Conservation (phyloP, 2,329 filamentous ascomycete species). For the Fusarium phyllophilum region DNA sequence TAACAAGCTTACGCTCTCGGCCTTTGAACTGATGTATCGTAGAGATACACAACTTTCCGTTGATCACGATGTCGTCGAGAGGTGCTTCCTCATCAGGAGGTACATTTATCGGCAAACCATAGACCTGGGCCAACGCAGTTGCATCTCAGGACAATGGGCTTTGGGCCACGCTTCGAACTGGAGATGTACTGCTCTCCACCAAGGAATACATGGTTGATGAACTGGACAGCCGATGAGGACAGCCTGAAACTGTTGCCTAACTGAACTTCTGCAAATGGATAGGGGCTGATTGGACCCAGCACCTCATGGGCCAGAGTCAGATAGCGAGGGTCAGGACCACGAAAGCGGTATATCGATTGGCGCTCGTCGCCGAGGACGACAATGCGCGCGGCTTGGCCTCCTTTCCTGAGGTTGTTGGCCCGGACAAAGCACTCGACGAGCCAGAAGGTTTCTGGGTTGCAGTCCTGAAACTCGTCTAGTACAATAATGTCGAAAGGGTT, state of each 20-base stretch:
- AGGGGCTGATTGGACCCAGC: constrained; percentile 33
- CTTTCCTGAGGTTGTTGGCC: constrained; percentile 29
- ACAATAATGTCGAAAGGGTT: constrained; percentile 46
- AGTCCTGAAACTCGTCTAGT: constrained; percentile 49
- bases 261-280: constrained; percentile 27
- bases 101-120: constrained; percentile 36
- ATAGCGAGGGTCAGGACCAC: constrained; percentile 44
- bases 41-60: constrained; percentile 45
- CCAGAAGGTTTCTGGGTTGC: constrained; percentile 43
- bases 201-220: constrained; percentile 44
- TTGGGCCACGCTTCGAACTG: constrained; percentile 44
- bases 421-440: constrained; percentile 40
- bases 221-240: constrained; percentile 35
- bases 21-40: constrained; percentile 50
- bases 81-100: constrained; percentile 38
- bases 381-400: constrained; percentile 31
- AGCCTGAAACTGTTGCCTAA: constrained; percentile 45
- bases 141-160: constrained; percentile 42
- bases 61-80: constrained; percentile 40
- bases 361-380: constrained; percentile 47
- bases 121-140: constrained; percentile 3
- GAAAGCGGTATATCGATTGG: constrained; percentile 45
- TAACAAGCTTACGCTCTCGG: constrained; percentile 45
- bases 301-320: constrained; percentile 40
- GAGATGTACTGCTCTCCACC: constrained; percentile 42